Percentiles rank a stretch among this genome's conserved stretches.
Evolutionary conservation across 2,329 filamentous ascomycete species (phyloP).

Genomic region (Tolypocladium endophyticum): DNA sequence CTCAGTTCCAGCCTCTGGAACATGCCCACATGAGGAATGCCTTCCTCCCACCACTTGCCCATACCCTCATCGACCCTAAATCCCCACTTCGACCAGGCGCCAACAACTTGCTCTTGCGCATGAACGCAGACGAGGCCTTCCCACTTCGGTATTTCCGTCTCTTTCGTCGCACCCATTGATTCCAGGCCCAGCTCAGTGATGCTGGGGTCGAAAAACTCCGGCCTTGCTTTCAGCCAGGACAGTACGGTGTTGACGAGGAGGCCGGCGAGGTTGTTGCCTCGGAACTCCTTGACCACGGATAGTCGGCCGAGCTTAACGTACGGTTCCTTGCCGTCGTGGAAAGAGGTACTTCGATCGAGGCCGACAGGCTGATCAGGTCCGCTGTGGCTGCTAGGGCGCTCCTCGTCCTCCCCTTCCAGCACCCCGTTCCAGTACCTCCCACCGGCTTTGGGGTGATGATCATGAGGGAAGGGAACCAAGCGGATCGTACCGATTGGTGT

Average conservation of each 20-base stretch:
- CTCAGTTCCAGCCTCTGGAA: constrained; percentile 39
- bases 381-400: not conserved
- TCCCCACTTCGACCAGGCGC: constrained; percentile 59
- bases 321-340: constrained; percentile 54
- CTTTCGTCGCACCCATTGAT: constrained; percentile 26
- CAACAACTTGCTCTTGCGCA: constrained; percentile 57
- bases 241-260: constrained; percentile 58
- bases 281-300: constrained; percentile 55
- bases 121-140: constrained; percentile 69
- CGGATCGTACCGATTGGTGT: constrained; percentile 64
- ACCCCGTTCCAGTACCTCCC: constrained; percentile 36
- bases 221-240: constrained; percentile 55
- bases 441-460: constrained; percentile 46
- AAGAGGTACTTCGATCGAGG: constrained; percentile 34
- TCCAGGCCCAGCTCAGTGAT: constrained; percentile 33
- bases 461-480: constrained; percentile 71
- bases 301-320: constrained; percentile 78
- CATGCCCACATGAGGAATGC: constrained; percentile 81
- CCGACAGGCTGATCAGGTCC: constrained; percentile 10
- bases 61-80: constrained; percentile 64
- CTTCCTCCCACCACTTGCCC: constrained; percentile 75
- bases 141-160: constrained; percentile 47
- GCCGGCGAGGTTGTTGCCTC: constrained; percentile 53
- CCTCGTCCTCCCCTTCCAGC: constrained; percentile 16
- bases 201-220: constrained; percentile 41